phyloP scores from a whole-genome alignment of 2,329 filamentous ascomycete species.

The Xylaria sp. region DNA sequence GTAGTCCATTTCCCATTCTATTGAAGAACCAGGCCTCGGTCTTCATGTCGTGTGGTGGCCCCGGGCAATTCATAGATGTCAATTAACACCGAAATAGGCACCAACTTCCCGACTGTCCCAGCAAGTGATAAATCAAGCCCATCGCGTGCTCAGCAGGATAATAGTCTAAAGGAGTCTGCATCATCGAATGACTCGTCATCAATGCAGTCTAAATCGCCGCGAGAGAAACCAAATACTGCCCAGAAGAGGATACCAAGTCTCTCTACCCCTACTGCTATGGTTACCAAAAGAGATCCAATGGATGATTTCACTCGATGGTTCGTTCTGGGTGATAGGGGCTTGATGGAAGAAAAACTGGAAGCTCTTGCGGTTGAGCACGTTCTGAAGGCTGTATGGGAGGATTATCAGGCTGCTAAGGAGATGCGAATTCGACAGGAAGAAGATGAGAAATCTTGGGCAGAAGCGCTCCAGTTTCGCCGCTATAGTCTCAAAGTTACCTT shows the following conservation, averaged over 20 bases:
- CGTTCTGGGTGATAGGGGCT: slow-evolving; percentile 63
- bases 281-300: slow-evolving; percentile 55
- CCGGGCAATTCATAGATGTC: neutral
- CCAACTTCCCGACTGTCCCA: neutral
- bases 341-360: slow-evolving; percentile 62
- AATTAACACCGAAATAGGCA: slow-evolving; percentile 22
- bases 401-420: slow-evolving; percentile 55
- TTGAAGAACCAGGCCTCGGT: neutral
- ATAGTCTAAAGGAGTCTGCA: neutral
- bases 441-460: slow-evolving; percentile 59
- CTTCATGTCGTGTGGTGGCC: neutral
- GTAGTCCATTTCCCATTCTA: neutral
- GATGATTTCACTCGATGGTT: slow-evolving; percentile 66
- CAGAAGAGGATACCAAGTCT: neutral
- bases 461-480: slow-evolving; percentile 60
- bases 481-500: slow-evolving; percentile 65
- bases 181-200: neutral
- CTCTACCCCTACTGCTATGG: slow-evolving; percentile 7
- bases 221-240: neutral
- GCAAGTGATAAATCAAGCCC: slow-evolving; percentile 1
- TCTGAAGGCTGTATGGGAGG: slow-evolving; percentile 56
- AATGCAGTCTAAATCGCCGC: neutral
- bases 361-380: slow-evolving; percentile 59
- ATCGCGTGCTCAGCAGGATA: neutral
- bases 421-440: slow-evolving; percentile 60